Base-by-base conservation (phyloP, 2,329 filamentous ascomycete species). In the Fusarium fracticaudum region DNA sequence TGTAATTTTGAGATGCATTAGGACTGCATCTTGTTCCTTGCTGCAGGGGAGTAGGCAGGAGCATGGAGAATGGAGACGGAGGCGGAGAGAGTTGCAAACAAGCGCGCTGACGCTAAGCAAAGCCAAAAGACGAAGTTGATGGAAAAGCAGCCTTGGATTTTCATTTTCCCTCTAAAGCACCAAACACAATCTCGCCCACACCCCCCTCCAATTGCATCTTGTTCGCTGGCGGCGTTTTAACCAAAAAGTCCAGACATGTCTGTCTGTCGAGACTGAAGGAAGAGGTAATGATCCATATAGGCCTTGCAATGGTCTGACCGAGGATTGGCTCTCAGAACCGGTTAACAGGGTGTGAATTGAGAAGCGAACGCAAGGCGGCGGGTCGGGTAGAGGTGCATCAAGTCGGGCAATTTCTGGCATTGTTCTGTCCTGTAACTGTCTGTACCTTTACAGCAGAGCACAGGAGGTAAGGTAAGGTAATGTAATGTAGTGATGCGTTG, bases 401-500 rank as follows among this genome's bases (percentile, higher is more conserved):
- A 73, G 77, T 78, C 78, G 77, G 77, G 74, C 72, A 75, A 71
- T 76, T 75, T 75, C 41, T 67, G 64, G 48, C 69, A 60, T 53
- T 70, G 29, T 44, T 59, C 60, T 26, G 40, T 53, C 53, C 60
- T 71, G 67, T 38, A 71, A 71, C 48, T 70, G 54, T 58, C 48
- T 71, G 61, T 69, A 70, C 53, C 48, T 70, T 55, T 58, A 70
- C 60, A 71, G 53, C 41, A 70, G 60, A 71, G 60, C 44, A 71
- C 67, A 71, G 51, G 51, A 55, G 24, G 71, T 69, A 76, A 79
- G n/a, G 43, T 70, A 76, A 79, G 76, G 80, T 78, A 82, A 80
- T 85, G 45, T 71, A 75, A 79, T 78, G 80, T 79, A 82, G 80
- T 85, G 85, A 87, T 87, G 85, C 83, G 86, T 87, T 87, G 86